A percentile compares a stretch with the other conserved stretches of the same genome.
These are phyloP conservation scores for Candida ascalaphidarum DNA, from an alignment of 805 yeast genomes.

Conservation along the genomic window DNA sequence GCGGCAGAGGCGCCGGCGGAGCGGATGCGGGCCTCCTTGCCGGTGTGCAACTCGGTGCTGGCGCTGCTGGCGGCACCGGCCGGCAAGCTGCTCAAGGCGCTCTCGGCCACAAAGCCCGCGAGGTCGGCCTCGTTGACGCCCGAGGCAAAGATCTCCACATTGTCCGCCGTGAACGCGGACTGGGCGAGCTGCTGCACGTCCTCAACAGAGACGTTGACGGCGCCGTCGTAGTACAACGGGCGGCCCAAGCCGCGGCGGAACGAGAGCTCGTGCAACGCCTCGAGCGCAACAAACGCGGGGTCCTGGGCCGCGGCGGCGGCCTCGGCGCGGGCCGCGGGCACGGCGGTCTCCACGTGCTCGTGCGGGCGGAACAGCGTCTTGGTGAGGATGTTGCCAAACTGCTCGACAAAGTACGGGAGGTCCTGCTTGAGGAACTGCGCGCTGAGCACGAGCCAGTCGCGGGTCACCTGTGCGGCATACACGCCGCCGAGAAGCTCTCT, in stretches of 20 bases:
- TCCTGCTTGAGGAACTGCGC: constrained; percentile 81
- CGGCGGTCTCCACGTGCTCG: constrained; percentile 74
- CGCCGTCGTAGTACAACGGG: constrained; percentile 69
- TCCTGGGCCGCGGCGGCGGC: constrained; percentile 40
- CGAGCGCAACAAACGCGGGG: constrained; percentile 58
- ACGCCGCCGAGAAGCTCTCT: constrained; percentile 87
- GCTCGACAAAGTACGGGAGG: constrained; percentile 86
- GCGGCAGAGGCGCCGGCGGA: constrained; percentile 60
- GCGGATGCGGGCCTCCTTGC: constrained; percentile 64
- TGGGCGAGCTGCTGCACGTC: constrained; percentile 62
- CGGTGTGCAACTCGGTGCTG: constrained; percentile 40
- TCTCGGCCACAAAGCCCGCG: constrained; percentile 54
- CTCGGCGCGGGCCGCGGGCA: constrained; percentile 70
- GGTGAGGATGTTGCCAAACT: constrained; percentile 65
- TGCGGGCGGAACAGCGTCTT: constrained; percentile 72
- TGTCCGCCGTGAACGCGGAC: constrained; percentile 58
- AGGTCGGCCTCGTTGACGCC: constrained; percentile 73
- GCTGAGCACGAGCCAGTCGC: constrained; percentile 76
- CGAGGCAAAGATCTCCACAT: constrained; percentile 61
- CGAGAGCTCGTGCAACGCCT: constrained; percentile 69
- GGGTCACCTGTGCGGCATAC: constrained; percentile 59
- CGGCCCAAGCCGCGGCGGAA: constrained; percentile 87
- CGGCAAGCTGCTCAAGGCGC: constrained; percentile 56
- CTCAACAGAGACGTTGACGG: constrained; percentile 44
- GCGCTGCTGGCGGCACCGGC: constrained; percentile 43